phyloP scores from a whole-genome alignment of 768 basidiomycete species.

The Amyloporia xantha region DNA sequence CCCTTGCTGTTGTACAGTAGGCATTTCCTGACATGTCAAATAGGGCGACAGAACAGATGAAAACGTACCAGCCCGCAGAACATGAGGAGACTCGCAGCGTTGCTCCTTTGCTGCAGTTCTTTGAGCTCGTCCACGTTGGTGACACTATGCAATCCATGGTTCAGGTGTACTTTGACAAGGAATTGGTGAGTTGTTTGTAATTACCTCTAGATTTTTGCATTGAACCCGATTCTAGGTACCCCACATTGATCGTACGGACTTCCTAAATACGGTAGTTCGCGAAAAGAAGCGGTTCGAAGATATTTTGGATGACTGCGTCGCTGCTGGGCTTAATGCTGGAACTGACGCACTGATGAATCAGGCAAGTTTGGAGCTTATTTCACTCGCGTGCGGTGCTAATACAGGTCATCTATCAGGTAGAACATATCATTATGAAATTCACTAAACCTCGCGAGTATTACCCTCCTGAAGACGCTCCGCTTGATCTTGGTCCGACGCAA shows the following conservation, averaged over 20 bases:
- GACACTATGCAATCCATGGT: conserved; percentile 98
- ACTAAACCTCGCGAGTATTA: conserved; percentile 88
- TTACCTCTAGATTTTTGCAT: not conserved
- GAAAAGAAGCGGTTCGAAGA: conserved; percentile 98
- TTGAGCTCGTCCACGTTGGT: conserved; percentile 93
- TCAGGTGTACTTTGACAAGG: conserved; percentile 97
- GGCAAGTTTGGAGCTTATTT: conserved; percentile 32
- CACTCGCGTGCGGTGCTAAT: not conserved
- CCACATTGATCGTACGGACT: conserved; percentile 91
- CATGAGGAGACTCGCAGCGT: conserved; percentile 77
- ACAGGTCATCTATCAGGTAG: conserved; percentile 50
- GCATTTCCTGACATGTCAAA: not conserved
- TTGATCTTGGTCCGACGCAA: conserved; percentile 81
- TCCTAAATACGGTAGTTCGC: conserved; percentile 85
- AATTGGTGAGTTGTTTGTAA: conserved; percentile 52
- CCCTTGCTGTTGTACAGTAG: conserved; percentile 4
- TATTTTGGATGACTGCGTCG: conserved; percentile 87
- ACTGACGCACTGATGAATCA: conserved; percentile 96
- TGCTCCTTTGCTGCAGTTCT: conserved; percentile 92
- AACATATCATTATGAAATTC: conserved; percentile 80
- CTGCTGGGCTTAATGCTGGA: conserved; percentile 88
- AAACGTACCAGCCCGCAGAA: conserved; percentile 81
- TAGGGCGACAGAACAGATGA: conserved; percentile 89
- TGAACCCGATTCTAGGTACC: conserved; percentile 44
- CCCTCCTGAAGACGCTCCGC: conserved; percentile 68